Conservation (phyloP, 140 eudicot species). For the Stevia rebaudiana region DNA sequence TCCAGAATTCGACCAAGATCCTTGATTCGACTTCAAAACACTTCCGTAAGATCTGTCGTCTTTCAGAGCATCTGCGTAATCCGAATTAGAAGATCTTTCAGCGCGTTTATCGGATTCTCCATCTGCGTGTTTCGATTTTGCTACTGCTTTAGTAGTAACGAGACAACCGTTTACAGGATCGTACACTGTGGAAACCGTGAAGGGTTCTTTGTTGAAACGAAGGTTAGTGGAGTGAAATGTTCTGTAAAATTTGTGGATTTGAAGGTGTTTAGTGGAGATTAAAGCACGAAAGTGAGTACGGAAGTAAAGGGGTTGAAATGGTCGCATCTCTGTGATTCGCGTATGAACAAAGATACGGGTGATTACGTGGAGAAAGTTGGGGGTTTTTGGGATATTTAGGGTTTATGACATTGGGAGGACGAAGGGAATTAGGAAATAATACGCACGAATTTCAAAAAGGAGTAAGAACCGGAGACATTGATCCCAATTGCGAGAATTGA, state of each 20-base stretch:
- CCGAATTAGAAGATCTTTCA: background rate
- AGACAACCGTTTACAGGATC: conserved; percentile 38
- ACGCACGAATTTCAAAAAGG: conserved; percentile 26
- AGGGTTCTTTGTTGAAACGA: conserved; percentile 4
- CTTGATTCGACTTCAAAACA: conserved; percentile 6
- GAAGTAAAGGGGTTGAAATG: conserved; percentile 39
- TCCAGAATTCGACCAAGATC: conserved; percentile 5
- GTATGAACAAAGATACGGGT: conserved; percentile 21
- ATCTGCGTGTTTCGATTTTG: conserved; percentile 1
- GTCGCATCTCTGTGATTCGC: conserved; percentile 44
- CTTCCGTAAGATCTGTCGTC: conserved; percentile 30
- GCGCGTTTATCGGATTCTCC: background rate
- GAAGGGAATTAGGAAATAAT: conserved; percentile 7
- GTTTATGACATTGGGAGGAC: conserved; percentile 13
- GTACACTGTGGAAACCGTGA: conserved; percentile 32
- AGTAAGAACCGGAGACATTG: background rate
- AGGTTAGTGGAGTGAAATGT: conserved; percentile 29
- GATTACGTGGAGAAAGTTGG: background rate
- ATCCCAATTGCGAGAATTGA: background rate
- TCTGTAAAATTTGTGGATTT: conserved; percentile 23
- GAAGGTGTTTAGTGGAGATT: conserved; percentile 20
- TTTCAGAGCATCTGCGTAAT: conserved; percentile 21
- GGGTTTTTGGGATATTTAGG: conserved; percentile 17
- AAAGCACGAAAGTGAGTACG: conserved; percentile 21
- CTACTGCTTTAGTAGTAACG: conserved; percentile 24